Evolutionary conservation across 2,329 filamentous ascomycete genomes (phyloP), one percentile per base, ranked within the genome.

Genomic region (Davidsoniella neocaledoniae): DNA sequence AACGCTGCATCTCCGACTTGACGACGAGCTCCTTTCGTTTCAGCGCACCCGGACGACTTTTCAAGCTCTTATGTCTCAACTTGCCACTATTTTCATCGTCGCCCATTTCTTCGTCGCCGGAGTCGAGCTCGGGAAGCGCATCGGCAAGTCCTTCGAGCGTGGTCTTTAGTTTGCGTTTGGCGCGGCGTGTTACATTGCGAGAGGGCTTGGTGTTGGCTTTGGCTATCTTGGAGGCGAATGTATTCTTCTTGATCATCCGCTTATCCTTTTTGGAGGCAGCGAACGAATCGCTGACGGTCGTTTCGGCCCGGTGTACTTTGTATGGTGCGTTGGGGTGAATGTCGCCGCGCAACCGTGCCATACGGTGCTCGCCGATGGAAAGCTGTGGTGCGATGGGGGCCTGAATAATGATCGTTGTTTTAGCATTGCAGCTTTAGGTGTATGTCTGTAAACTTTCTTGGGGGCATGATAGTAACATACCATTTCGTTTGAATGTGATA

Each of bases 11-110:
- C 73, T 96, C 90, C 53, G 76, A 70, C 62, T 70, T 77, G 52
- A 94, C 84, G 29, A 96, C 61, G 64, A 74, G 81, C 66, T 87
- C 84, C 66, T 86, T 91, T 60, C 76, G 72, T 73, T 86, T 93
- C 66, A 88, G 72, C 19, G 86, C 86, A 0, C 90, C 90, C 2
- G 79, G 85, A 49, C 79, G 71, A 54, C 75, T 81, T 64, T 75
- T 81, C 58, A 96, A 59, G 54, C 82, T 90, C 68, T 78, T 82
- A 56, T 85, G 81, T 53, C 75, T 71, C 46, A 91, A 73, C 57
- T 81, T 84, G 0, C 77, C 77, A 56, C 57, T 63, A 66, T 50
- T 62, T 63, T 68, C 69, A 7, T 47, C 50, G 2, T 70, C 68
- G 2, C 66, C 66, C 4, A 66, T 67, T 16, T 68, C 69, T 12